Conservation (phyloP, 1,284 basidiomycete species). For the Cronartium quercuum region DNA sequence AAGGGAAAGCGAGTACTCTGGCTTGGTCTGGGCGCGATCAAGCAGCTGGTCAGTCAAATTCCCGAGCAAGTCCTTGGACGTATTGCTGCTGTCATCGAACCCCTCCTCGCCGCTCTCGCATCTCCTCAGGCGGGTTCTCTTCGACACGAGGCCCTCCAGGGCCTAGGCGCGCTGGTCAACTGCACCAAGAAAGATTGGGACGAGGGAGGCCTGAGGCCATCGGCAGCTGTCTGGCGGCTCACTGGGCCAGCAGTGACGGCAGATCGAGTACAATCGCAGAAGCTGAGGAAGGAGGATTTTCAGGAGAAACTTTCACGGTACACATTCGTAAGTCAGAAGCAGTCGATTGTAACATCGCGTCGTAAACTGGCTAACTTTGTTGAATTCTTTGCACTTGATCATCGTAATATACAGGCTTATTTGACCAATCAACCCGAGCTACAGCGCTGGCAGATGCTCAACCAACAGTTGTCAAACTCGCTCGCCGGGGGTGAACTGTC, state of each 20-base stretch:
- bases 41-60: constrained; percentile 15
- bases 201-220: not conserved
- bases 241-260: not conserved
- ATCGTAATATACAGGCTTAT: constrained; percentile 1
- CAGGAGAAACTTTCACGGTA: constrained; percentile 27
- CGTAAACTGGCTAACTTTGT: no score
- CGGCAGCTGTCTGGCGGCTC: not conserved
- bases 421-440: constrained; percentile 16
- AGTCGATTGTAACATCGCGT: not conserved
- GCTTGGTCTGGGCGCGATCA: constrained; percentile 20
- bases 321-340: constrained; percentile 4
- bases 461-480: constrained; percentile 5
- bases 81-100: constrained; percentile 12
- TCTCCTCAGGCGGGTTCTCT: constrained; percentile 7
- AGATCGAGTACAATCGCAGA: not conserved
- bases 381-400: no score
- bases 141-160: constrained; percentile 18
- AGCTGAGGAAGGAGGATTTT: constrained; percentile 21
- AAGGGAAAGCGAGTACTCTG: constrained; percentile 24
- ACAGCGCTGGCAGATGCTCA: constrained; percentile 7
- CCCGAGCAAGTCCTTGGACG: constrained; percentile 16
- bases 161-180: constrained; percentile 30
- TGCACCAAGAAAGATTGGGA: constrained; percentile 20
- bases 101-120: constrained; percentile 16
- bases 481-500: constrained; percentile 14